A percentile compares a stretch with the other conserved stretches of the same genome.
Conservation (phyloP, 495 filamentous ascomycete species). For the Hyaloscypha hepaticicola region DNA sequence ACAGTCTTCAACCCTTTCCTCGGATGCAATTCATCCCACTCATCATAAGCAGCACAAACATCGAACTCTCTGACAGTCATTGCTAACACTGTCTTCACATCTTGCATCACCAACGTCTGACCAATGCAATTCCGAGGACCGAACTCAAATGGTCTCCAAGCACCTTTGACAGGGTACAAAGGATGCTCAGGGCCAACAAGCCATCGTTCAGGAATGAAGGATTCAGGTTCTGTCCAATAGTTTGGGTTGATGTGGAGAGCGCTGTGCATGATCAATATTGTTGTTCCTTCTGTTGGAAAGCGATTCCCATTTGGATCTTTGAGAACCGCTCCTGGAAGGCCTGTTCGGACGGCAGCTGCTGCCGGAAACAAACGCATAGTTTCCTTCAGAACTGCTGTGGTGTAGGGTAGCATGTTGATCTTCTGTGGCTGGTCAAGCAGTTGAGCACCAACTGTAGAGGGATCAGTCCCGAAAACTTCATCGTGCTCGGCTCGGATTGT, state of each 20-base stretch:
- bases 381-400: slow-evolving; percentile 47
- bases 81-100: slow-evolving; percentile 45
- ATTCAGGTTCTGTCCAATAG: slow-evolving; percentile 39
- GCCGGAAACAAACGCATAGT: slow-evolving; percentile 42
- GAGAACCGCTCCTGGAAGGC: slow-evolving; percentile 4
- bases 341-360: slow-evolving; percentile 28
- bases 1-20: slow-evolving; percentile 16
- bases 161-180: slow-evolving; percentile 42
- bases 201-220: slow-evolving; percentile 49
- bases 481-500: slow-evolving; percentile 39
- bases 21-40: slow-evolving; percentile 36
- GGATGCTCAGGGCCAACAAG: slow-evolving; percentile 35
- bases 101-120: slow-evolving; percentile 49
- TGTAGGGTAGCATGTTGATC: slow-evolving; percentile 44
- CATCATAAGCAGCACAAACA: slow-evolving; percentile 45
- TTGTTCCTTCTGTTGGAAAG: slow-evolving; percentile 30
- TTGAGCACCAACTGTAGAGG: slow-evolving; percentile 20
- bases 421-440: slow-evolving; percentile 34
- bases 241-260: slow-evolving; percentile 39
- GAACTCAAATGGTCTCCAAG: slow-evolving; percentile 51
- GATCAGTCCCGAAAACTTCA: slow-evolving; percentile 32
- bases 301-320: slow-evolving; percentile 14
- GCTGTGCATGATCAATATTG: slow-evolving; percentile 35
- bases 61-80: slow-evolving; percentile 49
- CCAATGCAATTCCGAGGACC: slow-evolving; percentile 47